Evolutionary conservation across 305 asterid genomes (phyloP).

Genomic region (Solanum hybrid): DNA sequence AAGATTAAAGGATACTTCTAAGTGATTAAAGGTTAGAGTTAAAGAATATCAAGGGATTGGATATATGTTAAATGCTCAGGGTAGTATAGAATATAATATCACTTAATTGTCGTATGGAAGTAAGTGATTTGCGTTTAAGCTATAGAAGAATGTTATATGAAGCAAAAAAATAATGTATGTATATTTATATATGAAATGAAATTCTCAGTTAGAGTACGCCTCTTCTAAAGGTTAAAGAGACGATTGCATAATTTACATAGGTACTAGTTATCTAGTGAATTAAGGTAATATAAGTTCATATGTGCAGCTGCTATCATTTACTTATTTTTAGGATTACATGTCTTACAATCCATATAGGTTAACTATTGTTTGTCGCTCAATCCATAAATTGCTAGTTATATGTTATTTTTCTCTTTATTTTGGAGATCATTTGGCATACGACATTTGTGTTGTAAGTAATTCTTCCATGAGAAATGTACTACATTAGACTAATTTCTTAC

Average conservation of each 20-base stretch:
- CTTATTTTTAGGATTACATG: not conserved
- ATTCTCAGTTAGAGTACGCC: not conserved
- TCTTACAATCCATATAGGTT: no score
- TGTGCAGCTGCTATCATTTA: not conserved
- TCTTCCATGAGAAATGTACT: not conserved
- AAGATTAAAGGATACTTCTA: not conserved
- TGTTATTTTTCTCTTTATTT: not conserved
- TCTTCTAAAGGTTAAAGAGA: not conserved
- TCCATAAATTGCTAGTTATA: not conserved
- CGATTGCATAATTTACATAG: not conserved
- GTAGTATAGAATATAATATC: not conserved
- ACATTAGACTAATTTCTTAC: not conserved
- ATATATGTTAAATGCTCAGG: not conserved
- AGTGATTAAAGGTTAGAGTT: not conserved
- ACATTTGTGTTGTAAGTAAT: not conserved
- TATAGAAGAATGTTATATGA: not conserved
- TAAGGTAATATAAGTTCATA: not conserved
- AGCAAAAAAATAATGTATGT: not conserved
- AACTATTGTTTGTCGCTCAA: not conserved
- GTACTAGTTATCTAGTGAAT: not conserved
- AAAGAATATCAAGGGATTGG: not conserved
- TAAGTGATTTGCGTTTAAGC: not conserved
- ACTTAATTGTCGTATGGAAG: not conserved
- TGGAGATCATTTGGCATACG: not conserved
- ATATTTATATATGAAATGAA: not conserved